Base-by-base conservation (phyloP, 306 rosid species). In the Glycine soja region DNA sequence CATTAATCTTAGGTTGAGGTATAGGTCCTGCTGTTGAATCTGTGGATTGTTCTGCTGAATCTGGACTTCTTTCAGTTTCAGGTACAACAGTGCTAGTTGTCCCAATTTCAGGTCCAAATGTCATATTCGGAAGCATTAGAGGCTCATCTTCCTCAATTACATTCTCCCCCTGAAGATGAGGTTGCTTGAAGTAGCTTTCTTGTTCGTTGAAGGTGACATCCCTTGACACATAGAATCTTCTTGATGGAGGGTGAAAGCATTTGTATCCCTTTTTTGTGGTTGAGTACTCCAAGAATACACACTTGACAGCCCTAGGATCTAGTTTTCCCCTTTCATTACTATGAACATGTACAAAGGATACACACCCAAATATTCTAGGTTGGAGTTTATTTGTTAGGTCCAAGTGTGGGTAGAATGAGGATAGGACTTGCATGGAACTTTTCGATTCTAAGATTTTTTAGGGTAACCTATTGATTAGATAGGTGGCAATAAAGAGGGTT, bases 291-390 rank as follows among this genome's bases (percentile, higher is more conserved):
- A 63, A 5, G 3, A 63, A 63, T 1, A 63, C 47, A 63, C 70
- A 34, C 6, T 13, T 63, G 0, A 63, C 0, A 3, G 46, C 47
- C 2, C 47, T 13, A 12, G 18, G 70, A 6, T 63, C 70, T 0
- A 34, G 11, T 63, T 63, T 63, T 11, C 70, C 70, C 3, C 70
- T 36, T 10, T 14, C 70, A 9, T 3, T 5, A 13, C 47, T 63
- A 11, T 62, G 69, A 19, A 62, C 10, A 62, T 32, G 43, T 0
- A 62, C 45, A 62, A 34, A 62, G 8, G 45, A 62, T 0, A 34
- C 16, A 62, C 13, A 62, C 16, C 46, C 10, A 62, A 62, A 62
- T 62, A 62, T 62, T 34, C 69, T 32, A 30, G 69, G 69, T 30
- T 30, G 6, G 11, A 62, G 46, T 4, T 62, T 30, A 62, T 62